phyloP scores from a whole-genome alignment of 2,329 filamentous ascomycete species.

The Orbilia oligospora region DNA sequence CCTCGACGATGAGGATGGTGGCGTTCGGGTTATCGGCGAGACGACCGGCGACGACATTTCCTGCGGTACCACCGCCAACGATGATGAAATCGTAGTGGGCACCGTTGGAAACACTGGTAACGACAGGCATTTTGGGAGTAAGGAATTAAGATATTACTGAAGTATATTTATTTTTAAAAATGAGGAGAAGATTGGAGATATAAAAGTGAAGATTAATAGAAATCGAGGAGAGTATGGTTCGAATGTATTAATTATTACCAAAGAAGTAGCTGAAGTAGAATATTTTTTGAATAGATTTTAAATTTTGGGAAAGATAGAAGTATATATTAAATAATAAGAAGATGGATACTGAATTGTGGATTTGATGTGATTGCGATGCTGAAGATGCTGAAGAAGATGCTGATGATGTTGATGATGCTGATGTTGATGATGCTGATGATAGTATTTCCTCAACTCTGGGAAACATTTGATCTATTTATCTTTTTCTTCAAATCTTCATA shows the following conservation, averaged over 20 bases:
- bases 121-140: conserved; percentile 66
- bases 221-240: neutral
- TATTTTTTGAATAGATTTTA: too few species aligned
- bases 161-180: conserved; percentile 63
- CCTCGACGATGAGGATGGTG: conserved; percentile 64
- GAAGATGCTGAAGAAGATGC: neutral
- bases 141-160: conserved; percentile 66
- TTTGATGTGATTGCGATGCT: neutral
- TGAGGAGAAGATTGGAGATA: neutral
- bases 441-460: conserved; percentile 1
- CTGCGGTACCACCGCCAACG: conserved; percentile 66
- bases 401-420: conserved; percentile 41
- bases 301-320: too few species aligned
- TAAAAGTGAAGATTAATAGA: neutral
- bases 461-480: conserved; percentile 42
- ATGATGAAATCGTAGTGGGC: conserved; percentile 69
- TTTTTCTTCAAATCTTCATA: neutral
- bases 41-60: conserved; percentile 66
- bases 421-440: conserved; percentile 27
- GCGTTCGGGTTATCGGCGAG: conserved; percentile 63
- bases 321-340: neutral
- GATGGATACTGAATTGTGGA: neutral
- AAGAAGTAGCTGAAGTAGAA: neutral
- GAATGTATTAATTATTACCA: neutral
- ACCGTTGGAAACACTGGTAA: conserved; percentile 65